Evolutionary conservation across 2,329 filamentous ascomycete species (phyloP).

Genomic region (Aspergillus thermomutatus): DNA sequence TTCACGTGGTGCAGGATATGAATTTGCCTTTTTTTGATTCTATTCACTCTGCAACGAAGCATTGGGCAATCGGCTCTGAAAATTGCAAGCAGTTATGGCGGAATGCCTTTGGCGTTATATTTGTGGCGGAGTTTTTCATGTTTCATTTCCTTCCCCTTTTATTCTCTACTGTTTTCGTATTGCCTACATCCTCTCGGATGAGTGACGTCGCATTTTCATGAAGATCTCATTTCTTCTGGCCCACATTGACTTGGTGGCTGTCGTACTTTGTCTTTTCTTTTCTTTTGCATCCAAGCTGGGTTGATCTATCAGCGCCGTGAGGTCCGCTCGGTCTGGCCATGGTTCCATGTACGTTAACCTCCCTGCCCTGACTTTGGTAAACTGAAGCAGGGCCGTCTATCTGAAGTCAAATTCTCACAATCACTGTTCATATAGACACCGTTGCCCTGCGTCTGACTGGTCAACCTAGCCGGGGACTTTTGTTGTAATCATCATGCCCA

Average conservation of each 20-base stretch:
- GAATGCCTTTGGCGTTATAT: slow-evolving; percentile 35
- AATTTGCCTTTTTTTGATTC: slow-evolving; percentile 13
- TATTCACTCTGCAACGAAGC: slow-evolving; percentile 27
- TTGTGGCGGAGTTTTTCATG: slow-evolving; percentile 22
- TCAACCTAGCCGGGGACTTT: slow-evolving; percentile 18
- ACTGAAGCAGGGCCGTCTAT: slow-evolving; percentile 39
- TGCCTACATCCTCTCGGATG: slow-evolving; percentile 8
- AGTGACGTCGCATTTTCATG: slow-evolving; percentile 34
- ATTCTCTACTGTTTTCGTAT: slow-evolving; percentile 13
- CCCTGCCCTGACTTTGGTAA: slow-evolving; percentile 41
- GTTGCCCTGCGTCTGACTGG: slow-evolving; percentile 27
- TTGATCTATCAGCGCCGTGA: slow-evolving; percentile 36
- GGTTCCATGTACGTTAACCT: slow-evolving; percentile 51
- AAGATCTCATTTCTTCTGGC: slow-evolving; percentile 33
- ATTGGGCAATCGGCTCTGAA: slow-evolving; percentile 33
- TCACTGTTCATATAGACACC: slow-evolving; percentile 41
- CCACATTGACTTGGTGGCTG: slow-evolving; percentile 28
- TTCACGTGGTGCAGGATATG: slow-evolving; percentile 22
- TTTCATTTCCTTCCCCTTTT: slow-evolving; percentile 11
- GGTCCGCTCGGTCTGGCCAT: slow-evolving; percentile 33
- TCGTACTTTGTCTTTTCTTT: slow-evolving; percentile 25
- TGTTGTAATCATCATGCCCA: slow-evolving; percentile 35
- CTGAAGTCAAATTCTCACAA: slow-evolving; percentile 47
- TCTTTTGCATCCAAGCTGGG: slow-evolving; percentile 37
- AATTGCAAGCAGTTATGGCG: slow-evolving; percentile 29